Conservation (phyloP, 2,329 filamentous ascomycete genomes). For the Fusarium redolens region DNA sequence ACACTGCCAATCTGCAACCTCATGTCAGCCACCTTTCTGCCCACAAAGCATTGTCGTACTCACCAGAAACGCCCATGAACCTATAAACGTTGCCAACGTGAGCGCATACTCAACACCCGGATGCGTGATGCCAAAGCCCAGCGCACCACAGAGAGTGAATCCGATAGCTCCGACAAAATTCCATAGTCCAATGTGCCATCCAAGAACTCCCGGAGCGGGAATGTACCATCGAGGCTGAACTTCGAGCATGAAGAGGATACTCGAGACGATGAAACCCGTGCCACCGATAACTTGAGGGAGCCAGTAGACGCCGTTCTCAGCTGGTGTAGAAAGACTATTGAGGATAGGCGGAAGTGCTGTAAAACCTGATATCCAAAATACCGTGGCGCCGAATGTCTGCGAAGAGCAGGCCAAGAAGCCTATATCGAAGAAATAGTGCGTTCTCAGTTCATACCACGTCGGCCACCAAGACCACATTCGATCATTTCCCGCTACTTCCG, state of each 20-base stretch:
- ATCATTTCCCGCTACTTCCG: background rate
- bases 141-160: constrained; percentile 70
- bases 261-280: constrained; percentile 68
- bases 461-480: constrained; percentile 70
- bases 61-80: constrained; percentile 61
- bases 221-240: constrained; percentile 72
- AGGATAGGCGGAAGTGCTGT: constrained; percentile 63
- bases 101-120: constrained; percentile 55
- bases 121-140: constrained; percentile 60
- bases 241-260: constrained; percentile 72
- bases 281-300: constrained; percentile 71
- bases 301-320: constrained; percentile 67
- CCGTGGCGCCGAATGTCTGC: constrained; percentile 69
- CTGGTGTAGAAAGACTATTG: constrained; percentile 57
- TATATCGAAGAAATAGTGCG: constrained; percentile 62
- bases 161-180: constrained; percentile 72
- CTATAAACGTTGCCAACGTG: constrained; percentile 61
- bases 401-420: constrained; percentile 69
- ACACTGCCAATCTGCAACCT: constrained; percentile 8
- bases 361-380: constrained; percentile 75
- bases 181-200: constrained; percentile 76
- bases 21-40: background rate
- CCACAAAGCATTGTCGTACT: background rate
- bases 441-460: constrained; percentile 64
- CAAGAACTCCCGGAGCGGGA: constrained; percentile 66